A percentile compares a stretch with the other conserved stretches of the same genome.
These are phyloP conservation scores for Corchorus capsularis DNA, from an alignment of 345 rosid genomes.

Conservation along the genomic window DNA sequence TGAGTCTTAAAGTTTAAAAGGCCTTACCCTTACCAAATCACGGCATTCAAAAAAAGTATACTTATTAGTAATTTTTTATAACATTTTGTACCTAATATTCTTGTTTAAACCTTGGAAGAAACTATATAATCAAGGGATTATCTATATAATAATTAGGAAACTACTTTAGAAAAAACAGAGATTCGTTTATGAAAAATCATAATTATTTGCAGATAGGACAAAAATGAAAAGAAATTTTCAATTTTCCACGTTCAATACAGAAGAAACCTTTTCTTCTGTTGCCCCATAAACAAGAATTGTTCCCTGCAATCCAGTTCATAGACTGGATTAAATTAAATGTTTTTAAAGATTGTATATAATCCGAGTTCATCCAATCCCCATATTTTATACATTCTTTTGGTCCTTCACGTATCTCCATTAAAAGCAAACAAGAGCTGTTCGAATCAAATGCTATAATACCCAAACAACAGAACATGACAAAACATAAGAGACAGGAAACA, in stretches of 20 bases:
- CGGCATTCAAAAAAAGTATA: too few species aligned
- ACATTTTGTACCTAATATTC: too few species aligned
- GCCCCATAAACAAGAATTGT: not conserved
- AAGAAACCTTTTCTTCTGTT: not conserved
- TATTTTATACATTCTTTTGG: not conserved
- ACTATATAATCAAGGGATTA: too few species aligned
- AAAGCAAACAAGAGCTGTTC: not conserved
- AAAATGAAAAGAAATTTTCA: not conserved
- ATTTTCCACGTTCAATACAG: too few species aligned
- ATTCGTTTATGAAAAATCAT: not conserved
- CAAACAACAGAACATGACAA: slow-evolving; percentile 1
- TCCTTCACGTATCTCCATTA: not conserved
- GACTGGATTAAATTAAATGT: not conserved
- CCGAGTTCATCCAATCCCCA: not conserved
- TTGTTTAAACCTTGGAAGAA: too few species aligned
- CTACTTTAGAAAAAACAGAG: too few species aligned
- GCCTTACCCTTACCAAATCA: too few species aligned
- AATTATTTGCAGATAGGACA: not conserved
- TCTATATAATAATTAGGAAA: too few species aligned
- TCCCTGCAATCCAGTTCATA: not conserved
- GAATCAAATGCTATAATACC: slow-evolving; percentile 7
- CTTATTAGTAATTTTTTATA: too few species aligned
- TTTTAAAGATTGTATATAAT: not conserved
- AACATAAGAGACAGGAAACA: not conserved
- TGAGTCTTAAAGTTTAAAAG: too few species aligned